phyloP scores from a whole-genome alignment of 2,329 filamentous ascomycete genomes.

The Lomentospora prolificans region DNA sequence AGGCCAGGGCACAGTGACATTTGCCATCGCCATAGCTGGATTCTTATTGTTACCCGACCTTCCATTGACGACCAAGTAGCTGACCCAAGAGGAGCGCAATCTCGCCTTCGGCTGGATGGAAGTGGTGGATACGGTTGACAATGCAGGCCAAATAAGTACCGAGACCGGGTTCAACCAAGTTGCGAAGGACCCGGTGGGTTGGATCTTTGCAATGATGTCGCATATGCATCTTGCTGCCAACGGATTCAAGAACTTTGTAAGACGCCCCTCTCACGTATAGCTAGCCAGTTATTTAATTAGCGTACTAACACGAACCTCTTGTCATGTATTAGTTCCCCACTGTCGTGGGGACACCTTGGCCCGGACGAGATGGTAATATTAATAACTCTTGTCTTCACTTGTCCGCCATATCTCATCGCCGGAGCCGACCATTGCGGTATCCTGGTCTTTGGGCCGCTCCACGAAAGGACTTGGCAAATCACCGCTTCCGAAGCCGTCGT shows the following conservation, averaged over 20 bases:
- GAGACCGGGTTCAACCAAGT: constrained; percentile 22
- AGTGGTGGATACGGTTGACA: constrained; percentile 26
- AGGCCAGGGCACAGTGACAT: constrained; percentile 48
- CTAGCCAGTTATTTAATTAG: too few species aligned
- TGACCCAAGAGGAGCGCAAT: constrained; percentile 36
- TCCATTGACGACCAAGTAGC: constrained; percentile 34
- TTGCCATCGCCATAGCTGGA: constrained; percentile 22
- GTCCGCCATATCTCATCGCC: constrained; percentile 41
- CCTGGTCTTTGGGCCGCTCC: constrained; percentile 37
- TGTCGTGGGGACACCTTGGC: constrained; percentile 37
- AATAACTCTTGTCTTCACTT: constrained; percentile 40
- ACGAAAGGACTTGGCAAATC: constrained; percentile 41
- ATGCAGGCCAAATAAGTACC: constrained; percentile 15
- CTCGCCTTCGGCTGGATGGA: constrained; percentile 33
- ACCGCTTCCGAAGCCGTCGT: constrained; percentile 30
- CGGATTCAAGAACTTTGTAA: constrained; percentile 31
- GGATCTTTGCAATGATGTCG: constrained; percentile 37
- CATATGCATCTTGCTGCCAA: constrained; percentile 39
- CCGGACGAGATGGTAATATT: constrained; percentile 38
- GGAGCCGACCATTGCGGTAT: constrained; percentile 35
- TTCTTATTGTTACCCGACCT: constrained; percentile 27
- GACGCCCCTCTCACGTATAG: too few species aligned
- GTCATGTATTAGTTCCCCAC: constrained; percentile 11
- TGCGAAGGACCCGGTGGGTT: constrained; percentile 30
- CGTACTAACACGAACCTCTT: too few species aligned